Conservation (phyloP, 805 yeast genomes). For the Candida koratica region DNA sequence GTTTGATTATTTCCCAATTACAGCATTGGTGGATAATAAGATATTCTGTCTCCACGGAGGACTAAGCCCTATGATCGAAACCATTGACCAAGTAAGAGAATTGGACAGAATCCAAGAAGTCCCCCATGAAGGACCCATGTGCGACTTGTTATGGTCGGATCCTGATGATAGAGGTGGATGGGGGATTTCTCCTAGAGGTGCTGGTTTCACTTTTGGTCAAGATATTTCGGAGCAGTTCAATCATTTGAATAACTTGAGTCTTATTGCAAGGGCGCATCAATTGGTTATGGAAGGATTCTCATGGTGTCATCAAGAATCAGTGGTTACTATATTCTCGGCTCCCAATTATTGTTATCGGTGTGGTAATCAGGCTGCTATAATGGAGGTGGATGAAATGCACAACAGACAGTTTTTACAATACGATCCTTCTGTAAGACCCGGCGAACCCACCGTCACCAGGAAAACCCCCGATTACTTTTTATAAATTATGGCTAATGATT, state of each 20-base stretch:
- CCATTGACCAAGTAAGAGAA: conserved; percentile 87
- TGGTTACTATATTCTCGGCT: conserved; percentile 90
- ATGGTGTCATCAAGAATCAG: conserved; percentile 92
- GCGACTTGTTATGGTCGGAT: conserved; percentile 94
- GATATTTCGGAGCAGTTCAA: conserved; percentile 92
- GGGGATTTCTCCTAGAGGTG: conserved; percentile 98
- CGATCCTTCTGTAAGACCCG: conserved; percentile 95
- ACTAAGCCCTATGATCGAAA: conserved; percentile 88
- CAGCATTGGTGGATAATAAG: conserved; percentile 87
- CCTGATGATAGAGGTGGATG: conserved; percentile 98
- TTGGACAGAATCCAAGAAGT: conserved; percentile 91
- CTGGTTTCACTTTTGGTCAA: conserved; percentile 97
- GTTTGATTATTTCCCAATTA: conserved; percentile 89
- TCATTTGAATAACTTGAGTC: conserved; percentile 77
- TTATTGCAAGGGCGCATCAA: conserved; percentile 94
- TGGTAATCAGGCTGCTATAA: conserved; percentile 96
- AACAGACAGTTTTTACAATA: conserved; percentile 89
- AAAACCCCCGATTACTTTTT: conserved; percentile 96
- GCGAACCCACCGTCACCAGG: conserved; percentile 95
- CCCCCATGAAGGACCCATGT: conserved; percentile 98
- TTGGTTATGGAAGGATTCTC: conserved; percentile 96
- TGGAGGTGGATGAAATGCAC: conserved; percentile 95
- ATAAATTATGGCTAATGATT: conserved; percentile 24
- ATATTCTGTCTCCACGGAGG: conserved; percentile 95
- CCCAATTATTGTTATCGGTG: conserved; percentile 97